Base-by-base conservation (phyloP, 371 early-diverging fungal genomes). In the Mucor mucedo region DNA sequence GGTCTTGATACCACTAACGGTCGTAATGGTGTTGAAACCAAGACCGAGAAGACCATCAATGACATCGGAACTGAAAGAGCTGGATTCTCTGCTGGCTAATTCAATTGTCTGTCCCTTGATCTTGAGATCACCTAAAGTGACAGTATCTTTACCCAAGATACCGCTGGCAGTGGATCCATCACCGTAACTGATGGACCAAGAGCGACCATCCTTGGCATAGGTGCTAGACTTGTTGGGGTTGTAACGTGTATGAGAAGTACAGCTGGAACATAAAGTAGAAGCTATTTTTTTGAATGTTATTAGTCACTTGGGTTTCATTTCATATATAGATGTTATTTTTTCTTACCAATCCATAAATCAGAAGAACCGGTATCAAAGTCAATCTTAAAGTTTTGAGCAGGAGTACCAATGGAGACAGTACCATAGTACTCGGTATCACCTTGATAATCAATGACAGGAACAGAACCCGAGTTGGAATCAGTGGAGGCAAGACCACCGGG, bases 281-380 rank as follows among this genome's bases (percentile, higher is more conserved):
- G 80, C 41, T 68, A 62, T n/a, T 14, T 4, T 4, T 21, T 10
- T 61, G 16, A 27, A 48, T 27, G 14, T 14, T 44, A 14, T 13
- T 5, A 48, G 21, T 35, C 35, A 21, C 21, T 21, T 21, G 21
- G 21, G 21, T 21, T 21, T 1, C 21, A 21, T 21, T 21, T 21
- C 21, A 21, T 21, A 21, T 21, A 21, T 35, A 35, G 4, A 35
- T 35, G 35, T 8, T 35, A 35, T 1, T 35, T 35, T 5, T 35
- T 4, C 52, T 67, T 71, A 64, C 71, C 67, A 58, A 88, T 60
- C 91, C 91, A 90, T 54, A 89, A 68, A 56, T 89, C 82, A 49
- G 85, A 76, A 3, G 91, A 91, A 1, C 91, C 90, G 4, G 91
- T 91, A 63, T 91, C 92, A 62, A 92, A 87, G 39, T 89, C 75